Base-by-base conservation (phyloP, 306 rosid genomes). In the Inga oerstediana region DNA sequence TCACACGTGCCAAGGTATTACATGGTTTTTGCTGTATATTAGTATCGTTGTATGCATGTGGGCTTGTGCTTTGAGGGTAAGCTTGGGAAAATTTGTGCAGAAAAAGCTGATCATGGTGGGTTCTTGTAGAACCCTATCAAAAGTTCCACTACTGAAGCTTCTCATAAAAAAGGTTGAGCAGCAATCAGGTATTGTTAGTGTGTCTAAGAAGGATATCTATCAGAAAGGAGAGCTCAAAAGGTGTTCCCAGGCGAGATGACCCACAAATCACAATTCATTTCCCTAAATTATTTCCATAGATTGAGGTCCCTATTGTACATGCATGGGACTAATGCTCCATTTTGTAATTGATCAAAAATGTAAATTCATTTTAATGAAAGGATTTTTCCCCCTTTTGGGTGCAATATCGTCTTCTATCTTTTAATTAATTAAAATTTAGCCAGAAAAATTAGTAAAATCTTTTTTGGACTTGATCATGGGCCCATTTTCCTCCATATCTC, bases 81-180 rank as follows among this genome's bases (percentile, higher is more conserved):
- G 20, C 44, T 41, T 67, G 24, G 10, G 12, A 84, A 78, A 10
- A 3, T 58, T 27, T 70, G 74, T 68, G 81, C 74, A 96, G 98
- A 93, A 89, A 96, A 96, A 96, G 90, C 85, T 96, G 88, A 85
- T 93, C 59, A 90, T 96, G 99, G 94, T 92, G 45, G 99, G 99
- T 58, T 96, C 99, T 70, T 82, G 92, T 80, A 86, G 88, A 85
- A 93, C 98, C 19, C 90, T 96, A 52, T 86, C 88, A 39, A 93
- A 84, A 79, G 93, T 93, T 85, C 97, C 95, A 62, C 78, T 93
- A 71, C 79, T 96, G 80, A 96, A 91, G 89, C 97, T 93, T 89
- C 97, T 96, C 30, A 90, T 96, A 14, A 84, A 87, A 82, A 94
- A 91, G 89, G 97, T 96, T 80, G 98, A 93, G 35, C 89, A 91